phyloP scores from a whole-genome alignment of 768 basidiomycete species.

The Suillus subaureus region DNA sequence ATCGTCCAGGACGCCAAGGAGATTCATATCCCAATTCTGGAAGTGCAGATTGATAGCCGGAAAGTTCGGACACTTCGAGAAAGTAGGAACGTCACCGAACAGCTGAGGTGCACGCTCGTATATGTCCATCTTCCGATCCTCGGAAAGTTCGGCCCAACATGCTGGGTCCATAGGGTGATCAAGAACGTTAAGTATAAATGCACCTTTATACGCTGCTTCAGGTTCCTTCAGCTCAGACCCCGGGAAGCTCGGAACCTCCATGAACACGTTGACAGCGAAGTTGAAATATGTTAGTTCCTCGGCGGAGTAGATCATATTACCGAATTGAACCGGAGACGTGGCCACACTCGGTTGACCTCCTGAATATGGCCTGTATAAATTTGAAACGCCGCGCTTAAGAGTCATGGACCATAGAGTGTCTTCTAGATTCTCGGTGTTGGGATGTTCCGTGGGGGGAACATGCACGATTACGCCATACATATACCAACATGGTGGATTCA shows the following conservation, averaged over 20 bases:
- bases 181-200: constrained; percentile 20
- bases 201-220: constrained; percentile 26
- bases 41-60: constrained; percentile 17
- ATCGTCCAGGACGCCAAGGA: constrained; percentile 20
- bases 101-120: constrained; percentile 7
- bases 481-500: background rate
- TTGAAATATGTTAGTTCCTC: constrained; percentile 17
- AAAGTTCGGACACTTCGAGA: constrained; percentile 9
- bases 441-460: constrained; percentile 11
- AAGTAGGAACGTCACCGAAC: background rate
- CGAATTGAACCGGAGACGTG: background rate
- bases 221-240: background rate
- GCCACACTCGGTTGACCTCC: background rate
- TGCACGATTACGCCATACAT: background rate
- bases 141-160: constrained; percentile 15
- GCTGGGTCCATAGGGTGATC: background rate
- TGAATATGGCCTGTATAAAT: constrained; percentile 8
- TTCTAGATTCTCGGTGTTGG: background rate
- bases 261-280: constrained; percentile 30
- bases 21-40: constrained; percentile 23
- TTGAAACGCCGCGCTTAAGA: constrained; percentile 19
- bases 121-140: constrained; percentile 11
- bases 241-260: constrained; percentile 10
- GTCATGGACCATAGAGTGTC: constrained; percentile 20
- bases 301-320: constrained; percentile 8